These are phyloP conservation scores for Fraxinus platypoda DNA, from an alignment of 305 asterid genomes.

Conservation along the genomic window DNA sequence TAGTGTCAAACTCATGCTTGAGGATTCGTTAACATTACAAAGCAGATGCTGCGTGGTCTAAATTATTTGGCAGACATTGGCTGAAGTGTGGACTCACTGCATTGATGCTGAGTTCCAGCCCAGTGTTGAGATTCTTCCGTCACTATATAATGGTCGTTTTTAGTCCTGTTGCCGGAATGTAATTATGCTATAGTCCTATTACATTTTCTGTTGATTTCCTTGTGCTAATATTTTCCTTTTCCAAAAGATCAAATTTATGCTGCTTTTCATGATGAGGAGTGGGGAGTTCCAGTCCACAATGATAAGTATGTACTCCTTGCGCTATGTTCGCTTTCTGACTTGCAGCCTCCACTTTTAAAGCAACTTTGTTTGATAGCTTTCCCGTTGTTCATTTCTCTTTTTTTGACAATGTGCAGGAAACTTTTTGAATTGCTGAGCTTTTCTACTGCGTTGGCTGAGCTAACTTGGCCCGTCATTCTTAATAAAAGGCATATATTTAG, in stretches of 20 bases:
- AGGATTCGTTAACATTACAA: conserved; percentile 2
- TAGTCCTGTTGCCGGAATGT: neutral
- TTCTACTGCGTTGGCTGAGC: conserved; percentile 84
- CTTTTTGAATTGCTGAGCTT: conserved; percentile 80
- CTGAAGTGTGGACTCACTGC: neutral
- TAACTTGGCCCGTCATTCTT: conserved; percentile 78
- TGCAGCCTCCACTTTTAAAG: conserved; percentile 9
- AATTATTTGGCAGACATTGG: neutral
- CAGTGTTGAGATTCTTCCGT: conserved; percentile 9
- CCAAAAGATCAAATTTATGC: conserved; percentile 55
- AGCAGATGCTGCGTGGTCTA: neutral
- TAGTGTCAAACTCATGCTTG: neutral
- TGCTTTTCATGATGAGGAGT: conserved; percentile 86
- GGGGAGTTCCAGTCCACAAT: conserved; percentile 85
- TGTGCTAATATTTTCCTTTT: conserved; percentile 38
- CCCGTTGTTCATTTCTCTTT: conserved; percentile 20
- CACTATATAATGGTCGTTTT: conserved; percentile 12
- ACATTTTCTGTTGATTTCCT: conserved; percentile 14
- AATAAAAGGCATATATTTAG: conserved; percentile 64
- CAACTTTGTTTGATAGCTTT: conserved; percentile 23
- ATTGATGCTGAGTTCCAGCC: neutral
- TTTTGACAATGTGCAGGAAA: conserved; percentile 51
- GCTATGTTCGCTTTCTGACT: conserved; percentile 15
- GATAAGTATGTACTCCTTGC: conserved; percentile 52
- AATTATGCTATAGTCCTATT: conserved; percentile 1